Evolutionary conservation across 108 stramenopile genomes (phyloP), one percentile per base, ranked within the genome.

Genomic region (Ochromonas danica): DNA sequence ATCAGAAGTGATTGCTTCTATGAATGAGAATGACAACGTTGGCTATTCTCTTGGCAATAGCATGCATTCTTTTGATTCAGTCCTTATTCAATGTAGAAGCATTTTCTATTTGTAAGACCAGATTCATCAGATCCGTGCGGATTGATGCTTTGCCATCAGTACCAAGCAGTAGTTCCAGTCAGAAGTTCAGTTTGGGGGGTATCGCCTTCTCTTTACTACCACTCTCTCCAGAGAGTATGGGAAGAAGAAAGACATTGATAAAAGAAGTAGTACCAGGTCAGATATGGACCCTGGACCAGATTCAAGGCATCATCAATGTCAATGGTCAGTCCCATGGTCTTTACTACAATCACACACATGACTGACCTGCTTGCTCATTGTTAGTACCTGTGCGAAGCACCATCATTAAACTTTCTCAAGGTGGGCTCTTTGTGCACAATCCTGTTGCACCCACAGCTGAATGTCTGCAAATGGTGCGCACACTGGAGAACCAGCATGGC

Each of bases 271-370:
- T 95, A 0, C 87, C 90, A 0, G 87, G 84, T 14, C 74, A 83
- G 81, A 84, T 96, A 1, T 96, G 94, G 94, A 95, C 96, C 1
- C 87, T 94, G 41, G 96, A 96, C 77, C 96, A 96, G 85, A 93
- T 93, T 62, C 92, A 93, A 82, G 96, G 96, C 1, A 92, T 95
- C 80, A 72, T 96, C 1, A 90, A 95, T 81, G 96, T 96, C 0
- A 93, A 95, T 51, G 45, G 45, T 51, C 6, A 51, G 6, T 51
- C n/a, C n/a, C n/a, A n/a, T n/a, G n/a, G n/a, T n/a, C n/a, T n/a
- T n/a, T n/a, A n/a, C n/a, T n/a, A n/a, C n/a, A n/a, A n/a, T n/a
- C n/a, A n/a, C n/a, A n/a, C n/a, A 51, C 6, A 14, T 51, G 45
- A 51, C 45, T 14, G 22, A 51, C 45, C 22, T 51, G 45, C 45